Evolutionary conservation across 257 asterid genomes (phyloP).

Genomic region (Nicotiana undulata): DNA sequence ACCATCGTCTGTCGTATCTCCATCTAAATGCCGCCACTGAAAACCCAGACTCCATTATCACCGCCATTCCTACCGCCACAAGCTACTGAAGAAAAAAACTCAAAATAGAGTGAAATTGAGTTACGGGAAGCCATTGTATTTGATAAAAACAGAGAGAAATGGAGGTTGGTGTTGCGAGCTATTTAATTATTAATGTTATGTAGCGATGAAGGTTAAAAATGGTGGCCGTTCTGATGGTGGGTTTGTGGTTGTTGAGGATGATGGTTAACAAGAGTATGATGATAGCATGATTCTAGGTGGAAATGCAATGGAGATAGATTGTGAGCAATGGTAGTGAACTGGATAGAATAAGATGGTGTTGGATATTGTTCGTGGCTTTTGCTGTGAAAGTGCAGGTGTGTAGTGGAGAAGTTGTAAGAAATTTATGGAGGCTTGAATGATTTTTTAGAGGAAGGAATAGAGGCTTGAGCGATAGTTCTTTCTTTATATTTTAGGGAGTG

Average conservation of each 20-base stretch:
- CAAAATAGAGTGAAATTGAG: neutral
- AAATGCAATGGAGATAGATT: no score
- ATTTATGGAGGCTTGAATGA: neutral
- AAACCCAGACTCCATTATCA: no score
- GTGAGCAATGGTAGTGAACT: neutral
- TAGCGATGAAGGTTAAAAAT: neutral
- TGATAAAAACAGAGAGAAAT: neutral
- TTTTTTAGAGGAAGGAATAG: neutral
- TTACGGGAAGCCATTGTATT: neutral
- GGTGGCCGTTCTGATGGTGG: neutral
- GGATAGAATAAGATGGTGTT: neutral
- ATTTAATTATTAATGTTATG: no score
- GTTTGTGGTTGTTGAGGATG: neutral
- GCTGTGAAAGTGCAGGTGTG: neutral
- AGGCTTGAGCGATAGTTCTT: neutral
- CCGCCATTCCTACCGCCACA: neutral
- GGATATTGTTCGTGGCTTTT: neutral
- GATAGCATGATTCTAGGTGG: neutral
- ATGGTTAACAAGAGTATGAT: neutral
- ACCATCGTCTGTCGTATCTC: no score
- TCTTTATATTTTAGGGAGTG: neutral
- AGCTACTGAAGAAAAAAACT: neutral
- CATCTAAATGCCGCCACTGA: no score
- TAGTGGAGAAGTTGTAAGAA: neutral
- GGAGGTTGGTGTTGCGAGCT: neutral